Evolutionary conservation across 805 yeast species (phyloP).

Genomic region (Metschnikowia lochheadii): DNA sequence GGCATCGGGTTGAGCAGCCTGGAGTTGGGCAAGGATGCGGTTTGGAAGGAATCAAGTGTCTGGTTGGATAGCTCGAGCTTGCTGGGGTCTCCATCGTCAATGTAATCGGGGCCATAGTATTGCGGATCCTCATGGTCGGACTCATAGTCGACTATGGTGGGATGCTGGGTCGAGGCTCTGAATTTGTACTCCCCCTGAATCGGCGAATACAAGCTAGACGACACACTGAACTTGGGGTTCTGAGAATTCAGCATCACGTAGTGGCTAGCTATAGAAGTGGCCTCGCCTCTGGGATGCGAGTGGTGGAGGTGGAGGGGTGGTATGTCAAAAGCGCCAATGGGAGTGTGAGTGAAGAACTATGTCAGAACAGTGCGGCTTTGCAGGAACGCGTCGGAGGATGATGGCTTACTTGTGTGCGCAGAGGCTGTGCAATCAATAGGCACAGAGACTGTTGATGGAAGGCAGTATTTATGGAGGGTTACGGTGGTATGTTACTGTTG

Average conservation of each 20-base stretch:
- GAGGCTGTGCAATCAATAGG: background rate
- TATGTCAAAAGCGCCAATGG: background rate
- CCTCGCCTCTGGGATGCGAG: background rate
- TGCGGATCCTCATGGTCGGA: constrained; percentile 13
- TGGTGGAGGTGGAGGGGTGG: background rate
- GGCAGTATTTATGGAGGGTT: background rate
- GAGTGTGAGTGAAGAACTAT: background rate
- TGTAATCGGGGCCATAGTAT: constrained; percentile 3
- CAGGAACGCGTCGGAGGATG: constrained; percentile 1
- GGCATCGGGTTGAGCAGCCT: background rate
- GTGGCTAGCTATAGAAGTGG: background rate
- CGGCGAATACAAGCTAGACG: constrained; percentile 33
- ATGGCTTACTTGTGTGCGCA: background rate
- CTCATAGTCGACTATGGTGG: constrained; percentile 16
- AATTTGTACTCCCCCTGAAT: constrained; percentile 19
- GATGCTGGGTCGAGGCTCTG: constrained; percentile 8
- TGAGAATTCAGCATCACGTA: background rate
- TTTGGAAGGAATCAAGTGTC: background rate
- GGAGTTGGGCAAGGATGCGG: background rate
- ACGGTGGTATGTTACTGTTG: background rate
- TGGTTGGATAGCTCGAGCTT: background rate
- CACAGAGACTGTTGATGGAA: background rate
- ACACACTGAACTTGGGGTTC: constrained; percentile 20
- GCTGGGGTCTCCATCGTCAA: background rate
- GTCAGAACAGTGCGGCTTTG: constrained; percentile 1